phyloP scores from a whole-genome alignment of 192 early-diverging fungal genomes.

The Gorgonomyces haynaldii region DNA sequence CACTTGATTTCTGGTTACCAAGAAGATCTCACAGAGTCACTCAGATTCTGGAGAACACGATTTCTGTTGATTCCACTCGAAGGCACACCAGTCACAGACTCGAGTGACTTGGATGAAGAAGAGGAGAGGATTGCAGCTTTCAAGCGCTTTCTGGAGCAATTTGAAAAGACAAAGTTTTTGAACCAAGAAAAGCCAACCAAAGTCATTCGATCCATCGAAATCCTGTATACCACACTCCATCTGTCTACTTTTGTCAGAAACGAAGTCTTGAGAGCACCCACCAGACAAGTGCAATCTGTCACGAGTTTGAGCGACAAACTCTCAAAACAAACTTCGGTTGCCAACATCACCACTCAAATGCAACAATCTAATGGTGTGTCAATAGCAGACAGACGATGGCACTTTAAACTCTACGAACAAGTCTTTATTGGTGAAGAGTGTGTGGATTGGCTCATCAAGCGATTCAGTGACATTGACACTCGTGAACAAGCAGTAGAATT shows the following conservation, averaged over 20 bases:
- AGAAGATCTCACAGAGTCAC: slow-evolving; percentile 61
- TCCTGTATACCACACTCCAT: slow-evolving; percentile 3
- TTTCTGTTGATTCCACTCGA: slow-evolving; percentile 84
- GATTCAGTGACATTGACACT: slow-evolving; percentile 62
- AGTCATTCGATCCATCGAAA: neutral
- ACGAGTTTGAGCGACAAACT: slow-evolving; percentile 13
- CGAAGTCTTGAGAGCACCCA: neutral
- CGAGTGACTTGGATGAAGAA: slow-evolving; percentile 61
- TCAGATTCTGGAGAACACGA: slow-evolving; percentile 79
- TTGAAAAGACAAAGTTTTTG: slow-evolving; percentile 53
- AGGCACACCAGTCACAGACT: slow-evolving; percentile 25
- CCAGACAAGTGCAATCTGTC: neutral
- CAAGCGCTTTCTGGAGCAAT: slow-evolving; percentile 69
- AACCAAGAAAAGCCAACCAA: slow-evolving; percentile 19
- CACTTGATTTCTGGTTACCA: slow-evolving; percentile 79
- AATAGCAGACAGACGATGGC: slow-evolving; percentile 75
- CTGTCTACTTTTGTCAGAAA: slow-evolving; percentile 2
- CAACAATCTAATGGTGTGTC: slow-evolving; percentile 47
- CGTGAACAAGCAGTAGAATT: slow-evolving; percentile 64
- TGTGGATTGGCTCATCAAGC: slow-evolving; percentile 76
- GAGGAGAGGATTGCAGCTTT: slow-evolving; percentile 80
- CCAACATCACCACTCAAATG: slow-evolving; percentile 54
- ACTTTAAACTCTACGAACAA: slow-evolving; percentile 56
- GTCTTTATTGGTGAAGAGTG: slow-evolving; percentile 73
- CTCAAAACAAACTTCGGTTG: slow-evolving; percentile 35